Evolutionary conservation across 139 green algal species (phyloP).

Genomic region (Dunaliella primolecta): DNA sequence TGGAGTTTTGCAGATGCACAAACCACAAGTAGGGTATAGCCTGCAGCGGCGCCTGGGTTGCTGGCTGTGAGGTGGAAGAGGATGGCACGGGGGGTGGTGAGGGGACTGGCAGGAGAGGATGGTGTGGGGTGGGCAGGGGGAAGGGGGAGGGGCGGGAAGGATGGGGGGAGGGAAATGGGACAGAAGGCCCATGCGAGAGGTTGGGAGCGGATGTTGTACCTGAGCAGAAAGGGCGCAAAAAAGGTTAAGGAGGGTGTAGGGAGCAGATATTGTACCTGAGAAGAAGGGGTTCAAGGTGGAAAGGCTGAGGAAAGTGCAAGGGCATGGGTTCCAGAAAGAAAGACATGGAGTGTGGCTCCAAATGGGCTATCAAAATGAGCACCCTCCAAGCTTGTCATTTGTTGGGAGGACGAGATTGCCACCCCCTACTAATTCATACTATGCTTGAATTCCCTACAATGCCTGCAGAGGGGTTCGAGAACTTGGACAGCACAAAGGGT

Average conservation of each 20-base stretch:
- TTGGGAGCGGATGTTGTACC: neutral
- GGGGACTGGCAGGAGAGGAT: too few relatives aligned
- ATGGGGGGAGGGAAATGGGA: conserved; percentile 11
- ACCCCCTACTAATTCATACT: too few relatives aligned
- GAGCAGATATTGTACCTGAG: too few relatives aligned
- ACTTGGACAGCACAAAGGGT: too few relatives aligned
- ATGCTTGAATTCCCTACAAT: too few relatives aligned
- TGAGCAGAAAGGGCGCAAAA: neutral
- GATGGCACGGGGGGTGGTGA: conserved; percentile 21
- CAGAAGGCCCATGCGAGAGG: conserved; percentile 16
- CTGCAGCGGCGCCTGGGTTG: conserved; percentile 9
- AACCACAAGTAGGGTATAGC: conserved; percentile 12
- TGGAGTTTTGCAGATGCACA: conserved; percentile 22
- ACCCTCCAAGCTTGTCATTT: too few relatives aligned
- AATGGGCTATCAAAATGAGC: too few relatives aligned
- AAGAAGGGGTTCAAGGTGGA: too few relatives aligned
- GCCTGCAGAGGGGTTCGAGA: too few relatives aligned
- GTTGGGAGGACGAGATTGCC: too few relatives aligned
- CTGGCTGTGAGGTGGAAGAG: conserved; percentile 17
- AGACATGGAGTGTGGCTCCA: too few relatives aligned
- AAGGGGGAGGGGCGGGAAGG: conserved; percentile 26
- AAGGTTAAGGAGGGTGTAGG: neutral
- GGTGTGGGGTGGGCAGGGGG: conserved; percentile 12
- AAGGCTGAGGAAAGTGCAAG: too few relatives aligned
- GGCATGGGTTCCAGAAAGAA: neutral